A percentile compares a stretch with the other conserved stretches of the same genome.
phyloP scores from a whole-genome alignment of 129 eudicot species.

The Pseudognaphalium luteoalbum region DNA sequence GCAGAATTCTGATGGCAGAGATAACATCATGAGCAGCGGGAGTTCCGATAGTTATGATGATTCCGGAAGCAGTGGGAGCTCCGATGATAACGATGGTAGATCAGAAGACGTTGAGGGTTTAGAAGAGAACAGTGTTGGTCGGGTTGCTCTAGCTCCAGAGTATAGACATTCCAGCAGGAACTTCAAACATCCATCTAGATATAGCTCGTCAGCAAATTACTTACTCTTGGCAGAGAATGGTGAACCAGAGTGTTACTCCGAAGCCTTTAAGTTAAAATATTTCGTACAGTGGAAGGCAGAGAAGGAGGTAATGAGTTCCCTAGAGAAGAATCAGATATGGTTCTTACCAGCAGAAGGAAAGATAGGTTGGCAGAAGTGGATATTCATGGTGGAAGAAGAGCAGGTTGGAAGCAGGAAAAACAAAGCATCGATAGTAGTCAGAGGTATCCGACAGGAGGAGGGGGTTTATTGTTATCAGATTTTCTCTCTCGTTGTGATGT shows the following conservation, averaged over 20 bases:
- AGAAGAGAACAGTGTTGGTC: neutral
- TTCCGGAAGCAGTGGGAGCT: too few relatives aligned
- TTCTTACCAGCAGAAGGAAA: neutral
- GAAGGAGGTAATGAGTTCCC: neutral
- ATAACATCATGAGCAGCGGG: too few relatives aligned
- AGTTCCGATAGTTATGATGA: too few relatives aligned
- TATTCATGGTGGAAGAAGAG: neutral
- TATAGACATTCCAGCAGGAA: neutral
- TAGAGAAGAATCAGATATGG: slow-evolving; percentile 4
- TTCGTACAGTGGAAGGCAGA: neutral
- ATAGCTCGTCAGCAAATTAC: neutral
- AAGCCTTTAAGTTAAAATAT: neutral
- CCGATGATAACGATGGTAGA: too few relatives aligned
- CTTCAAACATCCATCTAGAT: neutral
- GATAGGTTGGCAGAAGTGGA: neutral
- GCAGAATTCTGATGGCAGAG: too few relatives aligned
- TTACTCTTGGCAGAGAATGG: neutral
- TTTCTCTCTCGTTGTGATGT: neutral
- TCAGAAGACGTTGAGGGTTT: neutral
- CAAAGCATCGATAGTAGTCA: neutral
- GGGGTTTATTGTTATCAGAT: neutral
- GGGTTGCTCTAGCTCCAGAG: neutral
- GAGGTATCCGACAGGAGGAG: neutral
- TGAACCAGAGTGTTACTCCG: neutral
- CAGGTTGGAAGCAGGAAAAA: neutral